Base-by-base conservation (phyloP, 192 early-diverging fungal species). In the Pecoramyces ruminantium region DNA sequence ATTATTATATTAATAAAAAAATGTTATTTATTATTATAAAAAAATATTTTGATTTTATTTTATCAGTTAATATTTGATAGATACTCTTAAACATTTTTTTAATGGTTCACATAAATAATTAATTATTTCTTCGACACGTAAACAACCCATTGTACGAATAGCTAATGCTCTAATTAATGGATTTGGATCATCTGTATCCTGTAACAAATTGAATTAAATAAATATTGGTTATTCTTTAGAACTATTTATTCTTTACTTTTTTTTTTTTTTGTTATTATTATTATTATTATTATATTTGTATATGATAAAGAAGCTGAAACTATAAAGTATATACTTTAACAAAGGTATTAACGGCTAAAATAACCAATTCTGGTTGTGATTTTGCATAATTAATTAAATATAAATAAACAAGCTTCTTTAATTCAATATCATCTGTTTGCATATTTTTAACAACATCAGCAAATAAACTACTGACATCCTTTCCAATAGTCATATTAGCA, bases 401-500 rank as follows among this genome's bases (percentile, higher is more conserved):
- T 40, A 99, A 88, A 84, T 98, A 98, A 15, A 99, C 95, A 84
- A 90, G 87, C 84, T 90, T 90, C 81, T 90, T 90, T 30, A 90
- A 80, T 77, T 89, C 88, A 28, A 89, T 80, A 81, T 83, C 85
- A 27, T n/a, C 29, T 15, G 81, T 92, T 79, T 91, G 86, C 95
- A 97, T 97, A 84, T 94, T 95, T 29, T 89, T 92, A 21, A 99
- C 88, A 29, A 99, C 95, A 85, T 99, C 97, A n/a, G 92, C 89
- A 84, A 93, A 96, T 38, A 99, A 90, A 13, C 93, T 87, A 29
- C 94, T 94, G 94, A 99, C 97, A 88, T 99, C 97, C 87, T 96
- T 98, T 29, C 97, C 97, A 95, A 99, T 98, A n/a, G 97, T 98
- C 96, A 99, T 99, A 84, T 99, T 99, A 30, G 97, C 97, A 28